phyloP scores from a whole-genome alignment of 306 rosid species.

The Mimosa bimucronata region DNA sequence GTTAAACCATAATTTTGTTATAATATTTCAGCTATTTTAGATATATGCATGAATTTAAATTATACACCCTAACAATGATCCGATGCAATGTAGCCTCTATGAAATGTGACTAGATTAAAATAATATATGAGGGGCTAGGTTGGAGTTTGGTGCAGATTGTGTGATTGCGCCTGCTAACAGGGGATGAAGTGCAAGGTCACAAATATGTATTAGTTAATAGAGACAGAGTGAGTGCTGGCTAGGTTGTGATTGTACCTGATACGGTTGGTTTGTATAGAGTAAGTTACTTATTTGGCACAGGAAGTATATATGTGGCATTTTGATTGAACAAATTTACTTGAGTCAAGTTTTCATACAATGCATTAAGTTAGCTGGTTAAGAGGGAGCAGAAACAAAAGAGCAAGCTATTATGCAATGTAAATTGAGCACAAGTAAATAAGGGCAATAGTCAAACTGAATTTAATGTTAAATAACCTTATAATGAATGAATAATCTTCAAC shows the following conservation, averaged over 20 bases:
- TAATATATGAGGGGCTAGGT: not conserved
- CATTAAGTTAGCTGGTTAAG: too few relatives aligned
- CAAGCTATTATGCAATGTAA: slow-evolving; percentile 2
- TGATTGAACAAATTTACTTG: too few relatives aligned
- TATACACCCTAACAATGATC: not conserved
- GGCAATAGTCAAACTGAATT: not conserved
- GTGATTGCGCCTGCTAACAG: not conserved
- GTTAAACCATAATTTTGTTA: not conserved
- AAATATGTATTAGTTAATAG: not conserved
- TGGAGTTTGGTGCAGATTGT: not conserved
- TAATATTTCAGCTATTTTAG: not conserved
- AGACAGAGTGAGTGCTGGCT: not conserved
- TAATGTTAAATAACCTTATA: too few relatives aligned
- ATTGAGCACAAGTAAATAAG: not conserved
- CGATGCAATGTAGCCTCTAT: not conserved
- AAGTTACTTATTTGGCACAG: too few relatives aligned
- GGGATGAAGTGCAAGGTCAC: not conserved
- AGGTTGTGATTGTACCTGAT: too few relatives aligned
- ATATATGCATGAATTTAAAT: not conserved
- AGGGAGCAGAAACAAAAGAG: too few relatives aligned
- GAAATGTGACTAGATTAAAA: not conserved
- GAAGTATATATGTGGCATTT: too few relatives aligned
- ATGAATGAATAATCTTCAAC: too few relatives aligned
- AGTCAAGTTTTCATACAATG: too few relatives aligned
- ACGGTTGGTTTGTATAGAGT: too few relatives aligned